Evolutionary conservation across 1,139 yeast genomes (phyloP).

Genomic region (Candida glucosophila): DNA sequence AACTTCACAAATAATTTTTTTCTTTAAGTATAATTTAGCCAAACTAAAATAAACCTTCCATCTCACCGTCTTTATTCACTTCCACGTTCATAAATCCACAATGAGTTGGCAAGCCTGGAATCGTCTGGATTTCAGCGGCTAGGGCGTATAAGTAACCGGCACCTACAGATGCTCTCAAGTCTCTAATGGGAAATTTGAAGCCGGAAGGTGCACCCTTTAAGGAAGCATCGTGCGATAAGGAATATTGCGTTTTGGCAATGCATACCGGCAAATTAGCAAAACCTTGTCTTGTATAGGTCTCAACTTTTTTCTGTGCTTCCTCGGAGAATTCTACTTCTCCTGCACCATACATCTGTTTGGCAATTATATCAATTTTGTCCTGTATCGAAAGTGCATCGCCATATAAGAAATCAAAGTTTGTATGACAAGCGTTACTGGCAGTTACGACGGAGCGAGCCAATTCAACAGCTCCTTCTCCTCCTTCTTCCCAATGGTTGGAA

Average conservation of each 20-base stretch:
- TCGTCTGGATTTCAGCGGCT: conserved; percentile 96
- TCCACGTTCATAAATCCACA: conserved; percentile 97
- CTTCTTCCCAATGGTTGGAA: conserved; percentile 97
- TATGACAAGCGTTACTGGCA: conserved; percentile 49
- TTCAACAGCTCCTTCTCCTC: conserved; percentile 89
- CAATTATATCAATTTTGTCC: conserved; percentile 76
- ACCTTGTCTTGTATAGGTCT: conserved; percentile 80
- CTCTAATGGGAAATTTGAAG: conserved; percentile 89
- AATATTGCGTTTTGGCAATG: conserved; percentile 96
- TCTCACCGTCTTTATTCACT: conserved; percentile 86
- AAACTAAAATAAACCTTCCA: conserved; percentile 78
- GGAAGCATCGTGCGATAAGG: conserved; percentile 87
- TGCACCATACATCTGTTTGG: conserved; percentile 92
- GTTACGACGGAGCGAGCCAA: conserved; percentile 80
- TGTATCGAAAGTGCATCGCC: conserved; percentile 66
- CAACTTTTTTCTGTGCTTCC: conserved; percentile 78
- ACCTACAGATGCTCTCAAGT: conserved; percentile 89
- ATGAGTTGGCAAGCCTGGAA: conserved; percentile 95
- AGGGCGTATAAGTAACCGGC: conserved; percentile 95
- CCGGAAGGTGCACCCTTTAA: conserved; percentile 95
- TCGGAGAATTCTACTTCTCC: conserved; percentile 79
- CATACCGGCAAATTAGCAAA: conserved; percentile 90
- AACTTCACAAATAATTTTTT: conserved; percentile 8
- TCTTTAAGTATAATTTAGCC: conserved; percentile 1
- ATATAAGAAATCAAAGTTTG: conserved; percentile 65